These are phyloP conservation scores for Rhizopus microsporus DNA, from an alignment of 371 early-diverging fungal species.

Conservation along the genomic window DNA sequence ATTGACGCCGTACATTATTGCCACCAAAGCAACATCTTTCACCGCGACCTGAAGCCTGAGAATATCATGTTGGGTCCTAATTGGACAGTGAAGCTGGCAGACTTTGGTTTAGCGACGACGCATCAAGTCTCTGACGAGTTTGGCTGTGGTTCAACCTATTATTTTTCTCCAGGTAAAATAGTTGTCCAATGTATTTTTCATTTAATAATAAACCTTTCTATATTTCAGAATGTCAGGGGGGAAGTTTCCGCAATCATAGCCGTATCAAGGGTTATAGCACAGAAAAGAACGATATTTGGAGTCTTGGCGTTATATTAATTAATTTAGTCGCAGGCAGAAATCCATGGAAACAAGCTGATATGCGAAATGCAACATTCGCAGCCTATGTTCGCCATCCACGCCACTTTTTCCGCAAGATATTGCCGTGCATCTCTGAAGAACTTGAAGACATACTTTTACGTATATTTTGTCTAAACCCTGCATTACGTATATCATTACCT, in stretches of 20 bases:
- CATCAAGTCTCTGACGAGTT: constrained; percentile 69
- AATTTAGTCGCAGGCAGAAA: constrained; percentile 77
- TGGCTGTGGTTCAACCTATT: constrained; percentile 85
- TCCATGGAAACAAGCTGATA: constrained; percentile 80
- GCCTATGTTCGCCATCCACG: constrained; percentile 63
- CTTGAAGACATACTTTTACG: constrained; percentile 71
- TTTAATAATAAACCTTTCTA: constrained; percentile 4
- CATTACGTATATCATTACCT: constrained; percentile 65
- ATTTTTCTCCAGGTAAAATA: constrained; percentile 83
- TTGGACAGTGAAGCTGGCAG: constrained; percentile 64
- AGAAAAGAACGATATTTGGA: constrained; percentile 83
- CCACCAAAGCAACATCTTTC: constrained; percentile 77
- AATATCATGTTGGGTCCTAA: constrained; percentile 74
- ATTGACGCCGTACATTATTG: constrained; percentile 80
- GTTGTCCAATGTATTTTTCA: constrained; percentile 3
- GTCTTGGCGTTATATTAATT: constrained; percentile 80
- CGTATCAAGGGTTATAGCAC: constrained; percentile 61
- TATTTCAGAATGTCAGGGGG: constrained; percentile 72
- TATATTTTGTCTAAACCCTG: constrained; percentile 74
- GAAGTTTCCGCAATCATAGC: constrained; percentile 33
- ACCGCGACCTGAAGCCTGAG: constrained; percentile 93
- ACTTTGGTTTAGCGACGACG: constrained; percentile 78
- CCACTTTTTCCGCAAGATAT: constrained; percentile 62
- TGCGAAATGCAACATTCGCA: constrained; percentile 69
- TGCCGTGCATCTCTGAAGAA: constrained; percentile 68